A percentile compares a stretch with the other conserved stretches of the same genome.
Evolutionary conservation across 2,329 filamentous ascomycete genomes (phyloP).

Genomic region (Apiospora saccharicola): DNA sequence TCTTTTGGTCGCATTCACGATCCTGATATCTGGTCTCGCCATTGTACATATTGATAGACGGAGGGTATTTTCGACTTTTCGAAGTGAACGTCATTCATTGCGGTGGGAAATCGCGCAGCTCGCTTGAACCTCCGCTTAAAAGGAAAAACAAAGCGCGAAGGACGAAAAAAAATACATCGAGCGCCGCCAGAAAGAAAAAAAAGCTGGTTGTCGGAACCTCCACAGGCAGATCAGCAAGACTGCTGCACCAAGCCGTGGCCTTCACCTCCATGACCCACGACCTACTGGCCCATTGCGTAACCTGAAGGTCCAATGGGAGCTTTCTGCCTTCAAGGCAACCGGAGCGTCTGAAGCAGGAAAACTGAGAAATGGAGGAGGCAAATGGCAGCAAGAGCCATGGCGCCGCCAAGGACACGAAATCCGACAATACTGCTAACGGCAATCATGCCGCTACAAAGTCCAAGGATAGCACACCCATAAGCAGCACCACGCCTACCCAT

Average conservation of each 20-base stretch:
- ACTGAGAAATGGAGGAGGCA: constrained; percentile 28
- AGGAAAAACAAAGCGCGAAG: constrained; percentile 12
- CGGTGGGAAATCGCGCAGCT: constrained; percentile 17
- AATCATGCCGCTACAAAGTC: constrained; percentile 26
- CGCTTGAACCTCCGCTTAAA: constrained; percentile 15
- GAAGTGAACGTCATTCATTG: background rate
- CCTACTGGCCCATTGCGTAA: constrained; percentile 29
- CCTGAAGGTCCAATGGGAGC: constrained; percentile 29
- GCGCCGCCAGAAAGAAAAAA: constrained; percentile 12
- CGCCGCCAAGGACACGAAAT: constrained; percentile 28
- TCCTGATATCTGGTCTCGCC: constrained; percentile 1
- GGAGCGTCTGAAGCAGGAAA: constrained; percentile 28
- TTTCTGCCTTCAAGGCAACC: constrained; percentile 24
- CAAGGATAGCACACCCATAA: constrained; percentile 27
- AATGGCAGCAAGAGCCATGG: constrained; percentile 26
- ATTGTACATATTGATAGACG: constrained; percentile 9
- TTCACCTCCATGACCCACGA: constrained; percentile 29
- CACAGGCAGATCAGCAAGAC: constrained; percentile 23
- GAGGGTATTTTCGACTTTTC: background rate
- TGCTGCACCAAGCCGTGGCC: constrained; percentile 29
- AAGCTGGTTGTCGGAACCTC: constrained; percentile 25
- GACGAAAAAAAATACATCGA: background rate
- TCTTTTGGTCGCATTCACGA: constrained; percentile 11
- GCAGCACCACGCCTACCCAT: constrained; percentile 28
- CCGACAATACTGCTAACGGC: constrained; percentile 23